Evolutionary conservation across 257 asterid species (phyloP), one percentile per base, ranked within the genome.

Genomic region (Solanum chilense): DNA sequence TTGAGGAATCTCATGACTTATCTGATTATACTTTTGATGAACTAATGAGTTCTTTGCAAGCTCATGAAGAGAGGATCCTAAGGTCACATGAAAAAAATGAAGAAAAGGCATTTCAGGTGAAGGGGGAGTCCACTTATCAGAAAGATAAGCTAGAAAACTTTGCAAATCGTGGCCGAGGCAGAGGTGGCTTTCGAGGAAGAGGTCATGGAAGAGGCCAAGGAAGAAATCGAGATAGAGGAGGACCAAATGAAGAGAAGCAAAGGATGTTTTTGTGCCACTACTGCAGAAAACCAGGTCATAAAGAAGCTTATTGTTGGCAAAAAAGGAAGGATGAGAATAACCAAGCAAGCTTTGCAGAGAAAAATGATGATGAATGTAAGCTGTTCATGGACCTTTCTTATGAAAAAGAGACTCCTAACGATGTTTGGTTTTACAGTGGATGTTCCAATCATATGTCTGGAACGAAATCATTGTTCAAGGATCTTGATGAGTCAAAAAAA

Each of bases 11-110:
- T 20, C 64, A 66, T 35, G 86, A 80, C 25, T 29, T 86, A 15
- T 29, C 21, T 3, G 37, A 15, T 21, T 44, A 42, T 80, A 41
- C 82, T 12, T 87, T 87, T 45, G 86, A 80, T 87, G 56, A 80
- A 29, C 27, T 87, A 23, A 87, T 86, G 86, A 82, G 86, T 25
- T 87, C 60, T 27, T 78, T 76, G 80, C 86, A 76, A 62, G 69
- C 66, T 58, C 86, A 77, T 42, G 81, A 77, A 21, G 62, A 33
- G 58, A 5, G 58, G 6, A 20, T 14, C 7, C 6, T 47, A 47
- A 13, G 58, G 7, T 5, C 58, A 47, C 58, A 47, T 47, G 58
- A 47, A 47, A 14, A 6, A 13, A 47, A 47, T 14, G 23, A 52
- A 52, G 23, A 16, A 52, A 52, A 16, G 23, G 60, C 23, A 52